These are phyloP conservation scores for Dactylellina parvicollis DNA, from an alignment of 2,329 filamentous ascomycete genomes.

Conservation along the genomic window DNA sequence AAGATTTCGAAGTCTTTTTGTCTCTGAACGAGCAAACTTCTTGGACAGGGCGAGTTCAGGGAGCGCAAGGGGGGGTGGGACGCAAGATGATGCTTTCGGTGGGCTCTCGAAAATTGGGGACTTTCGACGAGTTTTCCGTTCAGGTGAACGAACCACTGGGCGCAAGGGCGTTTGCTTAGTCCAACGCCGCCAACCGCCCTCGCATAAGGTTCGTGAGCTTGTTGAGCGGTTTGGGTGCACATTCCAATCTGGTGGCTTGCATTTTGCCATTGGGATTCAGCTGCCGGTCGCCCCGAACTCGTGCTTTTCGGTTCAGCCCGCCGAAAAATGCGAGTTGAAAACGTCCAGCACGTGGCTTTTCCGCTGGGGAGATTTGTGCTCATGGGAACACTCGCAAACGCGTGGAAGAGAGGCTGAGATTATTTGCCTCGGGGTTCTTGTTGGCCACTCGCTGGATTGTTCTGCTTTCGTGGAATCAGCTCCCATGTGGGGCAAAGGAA, in stretches of 20 bases:
- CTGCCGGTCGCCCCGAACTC: conserved; percentile 35
- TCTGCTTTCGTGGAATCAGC: conserved; percentile 12
- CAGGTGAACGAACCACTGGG: conserved; percentile 1
- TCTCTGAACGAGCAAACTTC: neutral
- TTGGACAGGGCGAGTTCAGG: neutral
- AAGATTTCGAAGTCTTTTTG: neutral
- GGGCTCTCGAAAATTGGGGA: neutral
- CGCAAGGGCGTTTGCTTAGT: conserved; percentile 28
- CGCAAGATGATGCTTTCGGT: conserved; percentile 13
- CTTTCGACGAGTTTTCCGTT: conserved; percentile 5
- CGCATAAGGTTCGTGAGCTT: conserved; percentile 22
- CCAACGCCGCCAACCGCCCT: conserved; percentile 34
- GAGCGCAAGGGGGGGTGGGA: conserved; percentile 30
- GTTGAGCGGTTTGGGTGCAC: neutral
- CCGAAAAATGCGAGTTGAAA: conserved; percentile 30
- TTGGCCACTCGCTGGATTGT: conserved; percentile 15
- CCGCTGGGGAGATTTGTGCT: conserved; percentile 2
- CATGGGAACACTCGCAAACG: conserved; percentile 10
- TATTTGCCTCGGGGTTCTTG: conserved; percentile 13
- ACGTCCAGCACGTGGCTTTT: conserved; percentile 40
- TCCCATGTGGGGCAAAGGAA: conserved; percentile 22
- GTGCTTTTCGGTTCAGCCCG: conserved; percentile 41
- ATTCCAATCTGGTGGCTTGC: conserved; percentile 47
- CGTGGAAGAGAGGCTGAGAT: neutral
- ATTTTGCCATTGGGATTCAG: conserved; percentile 34